A percentile compares a stretch with the other conserved stretches of the same genome.
Evolutionary conservation across 192 early-diverging fungal genomes (phyloP).

Genomic region (Spizellomyces punctatus): DNA sequence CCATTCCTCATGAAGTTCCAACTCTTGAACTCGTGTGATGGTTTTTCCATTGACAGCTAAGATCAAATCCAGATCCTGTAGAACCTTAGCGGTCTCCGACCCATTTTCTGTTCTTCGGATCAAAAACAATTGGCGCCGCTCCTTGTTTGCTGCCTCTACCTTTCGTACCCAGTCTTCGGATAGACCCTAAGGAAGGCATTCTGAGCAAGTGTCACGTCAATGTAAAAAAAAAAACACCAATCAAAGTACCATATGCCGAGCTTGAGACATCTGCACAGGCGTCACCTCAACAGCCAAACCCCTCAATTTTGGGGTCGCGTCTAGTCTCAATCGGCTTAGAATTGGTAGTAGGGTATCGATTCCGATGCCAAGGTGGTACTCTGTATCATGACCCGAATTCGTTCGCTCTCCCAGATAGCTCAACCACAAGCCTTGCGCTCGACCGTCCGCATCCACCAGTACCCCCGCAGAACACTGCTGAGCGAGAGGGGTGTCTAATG

Average conservation of each 20-base stretch:
- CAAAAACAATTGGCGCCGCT: constrained; percentile 49
- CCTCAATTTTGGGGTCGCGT: constrained; percentile 19
- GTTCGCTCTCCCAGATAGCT: constrained; percentile 75
- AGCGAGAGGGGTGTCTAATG: constrained; percentile 79
- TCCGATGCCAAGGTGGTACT: constrained; percentile 45
- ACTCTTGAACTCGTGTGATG: constrained; percentile 38
- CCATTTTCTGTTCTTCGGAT: constrained; percentile 48
- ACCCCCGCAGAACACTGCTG: constrained; percentile 78
- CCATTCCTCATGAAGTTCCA: constrained; percentile 38
- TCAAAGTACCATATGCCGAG: constrained; percentile 45
- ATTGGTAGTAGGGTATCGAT: constrained; percentile 41
- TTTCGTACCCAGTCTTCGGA: constrained; percentile 46
- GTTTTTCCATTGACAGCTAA: constrained; percentile 40
- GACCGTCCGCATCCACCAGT: constrained; percentile 65
- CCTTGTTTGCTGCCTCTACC: constrained; percentile 46
- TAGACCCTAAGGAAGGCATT: constrained; percentile 4
- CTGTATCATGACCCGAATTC: constrained; percentile 53
- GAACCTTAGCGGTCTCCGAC: constrained; percentile 32
- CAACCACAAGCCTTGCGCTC: constrained; percentile 75
- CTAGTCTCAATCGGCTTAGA: constrained; percentile 27
- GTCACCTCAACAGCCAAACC: constrained; percentile 53
- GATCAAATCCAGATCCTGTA: constrained; percentile 57
- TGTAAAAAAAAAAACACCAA: not conserved
- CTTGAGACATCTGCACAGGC: constrained; percentile 47
- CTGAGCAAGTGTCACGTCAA: not conserved